Evolutionary conservation across 768 basidiomycete genomes (phyloP).

Genomic region (Chalciporus sphaerocephalus): DNA sequence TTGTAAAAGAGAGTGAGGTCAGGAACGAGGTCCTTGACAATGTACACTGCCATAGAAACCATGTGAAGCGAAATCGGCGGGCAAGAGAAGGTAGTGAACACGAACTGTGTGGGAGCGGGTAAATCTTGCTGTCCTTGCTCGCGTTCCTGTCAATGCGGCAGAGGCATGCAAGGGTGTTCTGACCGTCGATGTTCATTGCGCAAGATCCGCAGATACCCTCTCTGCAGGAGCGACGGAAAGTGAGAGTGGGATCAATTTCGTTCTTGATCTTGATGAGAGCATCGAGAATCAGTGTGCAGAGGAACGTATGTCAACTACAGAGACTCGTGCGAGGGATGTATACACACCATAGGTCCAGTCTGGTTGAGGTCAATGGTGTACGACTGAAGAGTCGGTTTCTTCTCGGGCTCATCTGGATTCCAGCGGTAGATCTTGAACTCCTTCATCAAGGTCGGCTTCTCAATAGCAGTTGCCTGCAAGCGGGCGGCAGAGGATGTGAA

Average conservation of each 20-base stretch:
- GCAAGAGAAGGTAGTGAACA: constrained; percentile 11
- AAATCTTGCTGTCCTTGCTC: constrained; percentile 80
- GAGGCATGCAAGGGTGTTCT: constrained; percentile 96
- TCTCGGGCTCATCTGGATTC: constrained; percentile 94
- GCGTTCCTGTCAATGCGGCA: constrained; percentile 85
- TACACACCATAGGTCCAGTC: constrained; percentile 86
- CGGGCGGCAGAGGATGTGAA: constrained; percentile 29
- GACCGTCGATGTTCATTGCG: constrained; percentile 98
- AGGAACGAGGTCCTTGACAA: constrained; percentile 97
- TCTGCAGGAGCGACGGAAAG: constrained; percentile 89
- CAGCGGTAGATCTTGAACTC: constrained; percentile 99
- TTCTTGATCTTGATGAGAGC: constrained; percentile 99
- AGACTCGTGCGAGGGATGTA: neutral
- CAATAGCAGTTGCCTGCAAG: constrained; percentile 43
- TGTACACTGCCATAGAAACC: constrained; percentile 66
- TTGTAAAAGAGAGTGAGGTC: constrained; percentile 93
- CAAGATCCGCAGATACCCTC: constrained; percentile 98
- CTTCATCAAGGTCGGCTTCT: constrained; percentile 75
- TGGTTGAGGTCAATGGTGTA: constrained; percentile 92
- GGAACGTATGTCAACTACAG: neutral
- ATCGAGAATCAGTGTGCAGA: constrained; percentile 59
- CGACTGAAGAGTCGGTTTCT: constrained; percentile 86
- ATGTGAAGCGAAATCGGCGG: neutral
- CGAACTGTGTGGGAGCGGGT: constrained; percentile 96
- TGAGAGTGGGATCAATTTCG: constrained; percentile 93